Base-by-base conservation (phyloP, 345 rosid species). In the Lumnitzera littorea region DNA sequence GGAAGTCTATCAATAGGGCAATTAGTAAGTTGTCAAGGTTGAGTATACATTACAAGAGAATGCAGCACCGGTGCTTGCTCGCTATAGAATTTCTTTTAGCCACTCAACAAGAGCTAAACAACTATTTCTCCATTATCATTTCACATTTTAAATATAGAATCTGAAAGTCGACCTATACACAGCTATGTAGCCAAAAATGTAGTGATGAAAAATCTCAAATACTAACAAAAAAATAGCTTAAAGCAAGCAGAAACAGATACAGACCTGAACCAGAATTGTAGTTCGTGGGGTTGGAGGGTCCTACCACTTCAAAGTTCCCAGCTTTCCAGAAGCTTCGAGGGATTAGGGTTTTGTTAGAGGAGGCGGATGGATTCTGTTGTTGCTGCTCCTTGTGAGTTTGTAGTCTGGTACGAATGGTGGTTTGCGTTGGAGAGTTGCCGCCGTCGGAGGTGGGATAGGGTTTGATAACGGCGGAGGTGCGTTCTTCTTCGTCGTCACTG, bases 281-380 rank as follows among this genome's bases (percentile, higher is more conserved):
- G 50, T 55, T 73, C 43, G 63, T 24, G 36, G 60, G 52, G 53
- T 75, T 57, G 24, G 52, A 9, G 43, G 10, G 43, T 36, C 43
- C 43, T 9, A 9, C 74, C 53, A 60, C 80, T 9, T 54, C 70
- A 50, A 57, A 77, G 2, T 64, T 79, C 12, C 96, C 92, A 36
- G 97, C 96, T 50, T 86, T 90, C 97, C 96, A 94, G 82, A 94
- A 94, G 61, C 87, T 85, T 49, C 91, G 84, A 55, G 73, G 77
- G 54, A 70, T 89, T 25, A 77, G 70, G 67, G 65, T 50, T 68
- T 67, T 76, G 15, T 55, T 12, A 36, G 58, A 58, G 51, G 74
- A 66, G 41, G 56, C 60, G 55, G 73, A 54, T 51, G 67, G 31
- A 31, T 53, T 31, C 53, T n/a, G 55, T 56, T 61, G 29, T 15